Conservation (phyloP, 108 stramenopile species). For the Schizochytrium sp. region DNA sequence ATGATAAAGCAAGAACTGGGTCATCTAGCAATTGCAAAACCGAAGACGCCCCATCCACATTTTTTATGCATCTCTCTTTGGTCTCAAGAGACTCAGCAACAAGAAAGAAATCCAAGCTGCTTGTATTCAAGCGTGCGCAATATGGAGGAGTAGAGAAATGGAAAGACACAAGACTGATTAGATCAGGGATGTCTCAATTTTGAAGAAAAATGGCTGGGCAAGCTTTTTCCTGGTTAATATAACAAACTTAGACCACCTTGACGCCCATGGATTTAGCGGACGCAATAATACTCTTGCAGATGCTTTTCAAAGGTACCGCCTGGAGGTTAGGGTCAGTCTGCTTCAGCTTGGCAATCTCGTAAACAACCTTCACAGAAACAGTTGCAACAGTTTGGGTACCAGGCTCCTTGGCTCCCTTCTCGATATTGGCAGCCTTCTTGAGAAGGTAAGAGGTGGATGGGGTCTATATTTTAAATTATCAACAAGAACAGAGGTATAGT, state of each 20-base stretch:
- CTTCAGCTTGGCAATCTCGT: conserved; percentile 91
- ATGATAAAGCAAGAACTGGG: too few relatives aligned
- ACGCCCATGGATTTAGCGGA: conserved; percentile 86
- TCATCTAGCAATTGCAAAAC: too few relatives aligned
- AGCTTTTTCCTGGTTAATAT: neutral
- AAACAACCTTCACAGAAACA: conserved; percentile 87
- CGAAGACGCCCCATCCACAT: too few relatives aligned
- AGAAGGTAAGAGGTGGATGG: conserved; percentile 88
- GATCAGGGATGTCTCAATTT: too few relatives aligned
- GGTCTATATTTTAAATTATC: conserved; percentile 72
- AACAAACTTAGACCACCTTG: conserved; percentile 67
- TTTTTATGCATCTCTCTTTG: too few relatives aligned
- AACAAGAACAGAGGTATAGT: too few relatives aligned
- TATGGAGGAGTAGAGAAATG: too few relatives aligned
- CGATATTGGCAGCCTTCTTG: conserved; percentile 81
- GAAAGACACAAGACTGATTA: too few relatives aligned
- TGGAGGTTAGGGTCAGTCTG: conserved; percentile 84
- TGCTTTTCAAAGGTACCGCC: conserved; percentile 83
- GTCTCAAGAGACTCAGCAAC: too few relatives aligned
- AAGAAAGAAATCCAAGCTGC: too few relatives aligned
- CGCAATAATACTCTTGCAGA: conserved; percentile 85
- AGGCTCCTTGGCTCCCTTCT: conserved; percentile 70
- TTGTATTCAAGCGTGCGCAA: too few relatives aligned
- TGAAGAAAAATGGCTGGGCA: neutral
- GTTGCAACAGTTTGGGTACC: conserved; percentile 77